These are phyloP conservation scores for Hypericum perforatum DNA, from an alignment of 345 rosid species.

Conservation along the genomic window DNA sequence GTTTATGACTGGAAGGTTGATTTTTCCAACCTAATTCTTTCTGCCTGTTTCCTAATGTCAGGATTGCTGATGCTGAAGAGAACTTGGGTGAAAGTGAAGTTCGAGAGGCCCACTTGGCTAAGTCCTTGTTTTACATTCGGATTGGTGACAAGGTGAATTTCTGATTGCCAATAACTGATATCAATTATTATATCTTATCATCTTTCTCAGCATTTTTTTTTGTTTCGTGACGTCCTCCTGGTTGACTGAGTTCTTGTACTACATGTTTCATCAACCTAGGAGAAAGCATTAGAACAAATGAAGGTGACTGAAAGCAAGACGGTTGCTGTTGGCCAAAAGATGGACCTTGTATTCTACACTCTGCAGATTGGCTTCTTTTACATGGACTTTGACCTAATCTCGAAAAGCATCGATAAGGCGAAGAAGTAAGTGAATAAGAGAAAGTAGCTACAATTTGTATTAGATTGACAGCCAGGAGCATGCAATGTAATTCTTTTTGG, in stretches of 20 bases:
- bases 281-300: slow-evolving; percentile 88
- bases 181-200: slow-evolving; percentile 3
- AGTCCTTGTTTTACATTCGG: slow-evolving; percentile 72
- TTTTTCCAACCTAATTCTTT: neutral
- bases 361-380: slow-evolving; percentile 82
- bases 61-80: slow-evolving; percentile 99
- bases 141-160: slow-evolving; percentile 70
- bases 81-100: slow-evolving; percentile 98
- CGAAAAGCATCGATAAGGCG: slow-evolving; percentile 95
- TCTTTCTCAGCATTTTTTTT: slow-evolving; percentile 1
- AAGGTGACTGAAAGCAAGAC: slow-evolving; percentile 93
- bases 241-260: slow-evolving; percentile 2
- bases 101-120: slow-evolving; percentile 95
- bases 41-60: slow-evolving; percentile 18
- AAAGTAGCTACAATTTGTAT: neutral
- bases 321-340: slow-evolving; percentile 96
- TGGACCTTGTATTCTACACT: slow-evolving; percentile 89
- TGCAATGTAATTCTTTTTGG: slow-evolving; percentile 1
- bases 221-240: slow-evolving; percentile 7
- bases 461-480: too few relatives aligned
- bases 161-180: neutral
- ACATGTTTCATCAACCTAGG: slow-evolving; percentile 30
- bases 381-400: slow-evolving; percentile 90
- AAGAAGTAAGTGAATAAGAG: slow-evolving; percentile 47
- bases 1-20: neutral